These are phyloP conservation scores for Clavispora vitiphila DNA, from an alignment of 805 yeast genomes.

Conservation along the genomic window DNA sequence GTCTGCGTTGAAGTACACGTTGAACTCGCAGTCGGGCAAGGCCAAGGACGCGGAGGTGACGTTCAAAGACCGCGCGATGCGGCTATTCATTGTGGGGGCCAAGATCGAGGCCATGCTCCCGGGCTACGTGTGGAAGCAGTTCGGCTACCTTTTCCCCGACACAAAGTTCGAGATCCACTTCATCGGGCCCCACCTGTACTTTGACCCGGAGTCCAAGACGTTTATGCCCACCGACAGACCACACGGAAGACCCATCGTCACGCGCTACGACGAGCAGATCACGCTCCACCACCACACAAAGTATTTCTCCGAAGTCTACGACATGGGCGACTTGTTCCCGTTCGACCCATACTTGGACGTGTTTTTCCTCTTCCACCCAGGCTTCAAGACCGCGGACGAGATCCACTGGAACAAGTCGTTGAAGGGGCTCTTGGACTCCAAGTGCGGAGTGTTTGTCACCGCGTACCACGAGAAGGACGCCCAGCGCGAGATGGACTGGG, in stretches of 20 bases:
- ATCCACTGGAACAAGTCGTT: constrained; percentile 81
- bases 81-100: constrained; percentile 87
- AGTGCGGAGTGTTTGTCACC: constrained; percentile 87
- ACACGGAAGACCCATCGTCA: constrained; percentile 58
- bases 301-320: constrained; percentile 86
- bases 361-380: constrained; percentile 94
- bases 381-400: constrained; percentile 77
- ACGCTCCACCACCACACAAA: constrained; percentile 80
- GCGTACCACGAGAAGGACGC: constrained; percentile 80
- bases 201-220: constrained; percentile 61
- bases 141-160: constrained; percentile 79
- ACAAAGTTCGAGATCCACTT: constrained; percentile 82
- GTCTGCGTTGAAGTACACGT: constrained; percentile 86
- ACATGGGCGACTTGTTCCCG: constrained; percentile 92
- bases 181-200: constrained; percentile 88
- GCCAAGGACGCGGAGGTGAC: constrained; percentile 45
- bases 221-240: constrained; percentile 50
- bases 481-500: constrained; percentile 65
- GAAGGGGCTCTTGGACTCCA: constrained; percentile 84
- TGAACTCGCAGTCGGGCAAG: constrained; percentile 59
- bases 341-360: constrained; percentile 94
- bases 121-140: constrained; percentile 91
- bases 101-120: constrained; percentile 93
- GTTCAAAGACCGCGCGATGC: constrained; percentile 80
- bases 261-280: constrained; percentile 69